Percentiles rank a stretch among this genome's conserved stretches.
These are phyloP conservation scores for Boletus subparvulus DNA, from an alignment of 768 basidiomycete genomes.

Conservation along the genomic window DNA sequence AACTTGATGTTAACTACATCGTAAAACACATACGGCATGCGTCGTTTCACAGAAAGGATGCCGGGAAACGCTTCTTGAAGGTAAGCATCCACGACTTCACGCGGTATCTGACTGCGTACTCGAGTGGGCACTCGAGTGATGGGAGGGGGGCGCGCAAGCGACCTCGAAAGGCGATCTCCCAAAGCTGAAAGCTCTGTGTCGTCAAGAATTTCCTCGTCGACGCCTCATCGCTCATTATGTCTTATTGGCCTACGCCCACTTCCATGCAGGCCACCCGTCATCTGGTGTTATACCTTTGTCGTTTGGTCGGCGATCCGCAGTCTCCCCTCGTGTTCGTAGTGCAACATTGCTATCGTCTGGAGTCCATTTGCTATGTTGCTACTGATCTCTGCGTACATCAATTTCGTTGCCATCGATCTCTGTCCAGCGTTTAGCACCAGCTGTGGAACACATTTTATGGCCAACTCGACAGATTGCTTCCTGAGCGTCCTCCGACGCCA, in stretches of 20 bases:
- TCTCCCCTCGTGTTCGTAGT: too few relatives aligned
- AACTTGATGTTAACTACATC: constrained; percentile 82
- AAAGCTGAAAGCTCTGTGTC: constrained; percentile 19
- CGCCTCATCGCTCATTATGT: constrained; percentile 23
- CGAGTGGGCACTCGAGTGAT: constrained; percentile 80
- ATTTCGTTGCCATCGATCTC: too few relatives aligned
- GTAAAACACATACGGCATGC: constrained; percentile 70
- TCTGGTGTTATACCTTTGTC: constrained; percentile 8
- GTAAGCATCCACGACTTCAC: too few relatives aligned
- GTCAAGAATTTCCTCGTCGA: constrained; percentile 19
- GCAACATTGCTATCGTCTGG: constrained; percentile 20
- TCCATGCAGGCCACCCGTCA: constrained; percentile 5
- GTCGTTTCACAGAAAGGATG: constrained; percentile 59
- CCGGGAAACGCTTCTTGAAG: too few relatives aligned
- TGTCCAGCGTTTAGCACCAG: constrained; percentile 17
- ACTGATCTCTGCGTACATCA: too few relatives aligned
- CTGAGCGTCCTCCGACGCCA: too few relatives aligned
- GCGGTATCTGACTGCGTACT: constrained; percentile 42
- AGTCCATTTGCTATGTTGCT: constrained; percentile 25
- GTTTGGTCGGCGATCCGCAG: constrained; percentile 22
- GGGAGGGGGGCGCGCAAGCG: constrained; percentile 62
- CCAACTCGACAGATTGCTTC: too few relatives aligned
- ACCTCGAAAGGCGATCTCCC: constrained; percentile 57
- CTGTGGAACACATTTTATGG: too few relatives aligned
- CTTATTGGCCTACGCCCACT: constrained; percentile 13